Percentiles rank a stretch among this genome's conserved stretches.
These are phyloP conservation scores for Bauhinia variegata DNA, from an alignment of 306 rosid species.

Conservation along the genomic window DNA sequence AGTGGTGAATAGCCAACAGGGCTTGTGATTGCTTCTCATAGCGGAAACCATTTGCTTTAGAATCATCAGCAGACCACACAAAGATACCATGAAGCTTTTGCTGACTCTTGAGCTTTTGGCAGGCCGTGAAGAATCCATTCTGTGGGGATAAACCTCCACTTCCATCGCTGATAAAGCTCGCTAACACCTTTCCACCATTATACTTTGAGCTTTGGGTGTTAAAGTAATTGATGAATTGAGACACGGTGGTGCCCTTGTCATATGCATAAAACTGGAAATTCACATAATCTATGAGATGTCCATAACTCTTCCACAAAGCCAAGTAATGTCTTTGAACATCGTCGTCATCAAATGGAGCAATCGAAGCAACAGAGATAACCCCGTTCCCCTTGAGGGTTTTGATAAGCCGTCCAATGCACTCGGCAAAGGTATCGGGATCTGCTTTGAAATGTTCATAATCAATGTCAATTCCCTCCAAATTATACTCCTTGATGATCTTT, in stretches of 20 bases:
- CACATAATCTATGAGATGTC: constrained; percentile 70
- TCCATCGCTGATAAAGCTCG: constrained; percentile 65
- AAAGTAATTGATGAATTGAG: constrained; percentile 58
- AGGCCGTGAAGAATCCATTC: constrained; percentile 68
- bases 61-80: constrained; percentile 88
- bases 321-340: constrained; percentile 69
- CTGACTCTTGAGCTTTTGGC: constrained; percentile 51
- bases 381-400: constrained; percentile 55
- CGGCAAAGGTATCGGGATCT: constrained; percentile 62
- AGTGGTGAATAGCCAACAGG: constrained; percentile 52
- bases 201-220: constrained; percentile 63
- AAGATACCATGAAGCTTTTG: constrained; percentile 68
- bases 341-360: constrained; percentile 70
- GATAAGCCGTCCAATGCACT: constrained; percentile 64
- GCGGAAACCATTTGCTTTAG: constrained; percentile 57
- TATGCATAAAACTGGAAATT: constrained; percentile 88
- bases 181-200: constrained; percentile 67
- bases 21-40: constrained; percentile 74
- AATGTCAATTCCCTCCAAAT: constrained; percentile 73
- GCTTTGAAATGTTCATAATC: constrained; percentile 74
- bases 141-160: constrained; percentile 62
- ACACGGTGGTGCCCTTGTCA: constrained; percentile 60
- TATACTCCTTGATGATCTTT: constrained; percentile 53
- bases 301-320: constrained; percentile 72
- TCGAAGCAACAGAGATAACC: constrained; percentile 66